Evolutionary conservation across 73 alveolate species (phyloP), one percentile per base, ranked within the genome.

Genomic region (Paramecium sonneborni): DNA sequence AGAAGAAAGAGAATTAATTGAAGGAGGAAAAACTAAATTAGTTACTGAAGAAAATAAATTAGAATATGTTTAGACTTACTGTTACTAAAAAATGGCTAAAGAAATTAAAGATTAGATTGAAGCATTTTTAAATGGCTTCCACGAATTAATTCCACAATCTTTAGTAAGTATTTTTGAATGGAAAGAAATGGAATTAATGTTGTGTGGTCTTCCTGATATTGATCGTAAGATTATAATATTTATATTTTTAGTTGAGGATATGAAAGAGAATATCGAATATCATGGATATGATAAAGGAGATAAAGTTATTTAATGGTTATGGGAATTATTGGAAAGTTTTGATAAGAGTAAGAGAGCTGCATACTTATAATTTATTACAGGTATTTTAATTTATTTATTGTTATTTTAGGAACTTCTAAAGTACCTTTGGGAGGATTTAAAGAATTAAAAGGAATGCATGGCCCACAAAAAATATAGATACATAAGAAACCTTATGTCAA

Each of bases 391-490:
- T 14, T 9, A 28, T 41, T 14, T 23, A 14, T 57, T 3, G 74
- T 74, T 5, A n/a, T n/a, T 5, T 5, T n/a, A 37, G 99, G 99
- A 35, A 95, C 99, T 23, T 95, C 99, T 41, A 97, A 97, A 76
- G 99, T 98, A 34, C 99, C 99, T 15, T 92, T 98, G 48, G 99
- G 98, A 39, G 99, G 99, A 74, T 98, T 98, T 87, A 96, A 95
- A 93, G 98, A 97, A 24, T 92, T 97, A 58, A 92, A 96, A 85
- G 94, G 94, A 68, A 89, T 89, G 55, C 72, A 79, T 43, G 93
- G 95, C 7, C 72, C 87, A 12, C 57, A 92, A 86, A 92, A 92
- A 86, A 48, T 92, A 43, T 44, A 92, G 52, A 92, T 92, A n/a
- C 95, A 92, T 85, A 92, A 92, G 67, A 72, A 72, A 34, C 84